Evolutionary conservation across 352 stramenopile genomes (phyloP), one percentile per base, ranked within the genome.

Genomic region (Phytophthora cryptogea): DNA sequence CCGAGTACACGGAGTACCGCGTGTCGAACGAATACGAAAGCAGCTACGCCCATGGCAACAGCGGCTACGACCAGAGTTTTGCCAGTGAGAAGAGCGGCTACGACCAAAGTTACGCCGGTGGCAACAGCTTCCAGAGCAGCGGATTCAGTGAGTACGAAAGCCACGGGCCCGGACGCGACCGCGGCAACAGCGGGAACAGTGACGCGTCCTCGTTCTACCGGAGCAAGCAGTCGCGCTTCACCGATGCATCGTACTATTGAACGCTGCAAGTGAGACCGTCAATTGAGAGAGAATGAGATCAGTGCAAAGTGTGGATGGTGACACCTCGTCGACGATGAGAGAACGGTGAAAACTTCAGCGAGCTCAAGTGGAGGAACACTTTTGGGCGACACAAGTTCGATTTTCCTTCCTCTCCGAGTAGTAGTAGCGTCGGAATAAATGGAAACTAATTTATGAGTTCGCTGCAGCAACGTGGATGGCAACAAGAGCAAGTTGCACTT

Each of bases 361-460:
- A 60, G 39, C 33, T 54, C 42, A 54, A 61, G 43, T 44, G 43
- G 43, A 62, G 41, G 26, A 66, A 43, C n/a, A n/a, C 20, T 51
- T 30, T 43, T 26, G 17, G 36, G 39, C n/a, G 23, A 28, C 16
- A 32, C 43, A 26, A 48, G 26, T 31, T 43, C 7, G 28, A n/a
- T 13, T 35, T 27, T 54, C 9, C 14, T 51, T 27, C 47, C 20
- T 32, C 23, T 52, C 41, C 13, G 54, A 61, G 28, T 36, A 55
- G 35, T 40, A 59, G 43, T 57, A 68, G 51, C 46, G 50, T 64
- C 45, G 46, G 35, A 68, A 69, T 72, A 31, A 69, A 72, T 72
- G 65, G 59, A 66, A 72, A 57, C 65, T 72, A 72, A 72, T 57
- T 72, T 72, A 72, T 72, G 65, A 69, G 65, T 72, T 72, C 52